Conservation (phyloP, 1,284 basidiomycete genomes). For the Rhodofomes roseus region DNA sequence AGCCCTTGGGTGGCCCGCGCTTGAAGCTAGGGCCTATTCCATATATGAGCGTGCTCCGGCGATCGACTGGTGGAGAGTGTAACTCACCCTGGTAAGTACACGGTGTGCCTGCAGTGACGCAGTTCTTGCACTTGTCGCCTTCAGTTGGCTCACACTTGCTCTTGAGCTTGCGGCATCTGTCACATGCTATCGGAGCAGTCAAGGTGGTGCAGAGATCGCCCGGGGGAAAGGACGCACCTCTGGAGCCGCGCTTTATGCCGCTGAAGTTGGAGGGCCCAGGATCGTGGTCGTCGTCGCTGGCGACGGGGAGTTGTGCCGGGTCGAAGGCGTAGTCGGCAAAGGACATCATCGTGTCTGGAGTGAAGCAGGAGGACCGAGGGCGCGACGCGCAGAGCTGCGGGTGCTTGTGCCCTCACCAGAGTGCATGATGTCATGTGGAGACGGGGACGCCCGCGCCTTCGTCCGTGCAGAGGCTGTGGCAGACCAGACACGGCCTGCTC, state of each 20-base stretch:
- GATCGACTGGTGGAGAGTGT: not conserved
- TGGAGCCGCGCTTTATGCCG: conserved; percentile 55
- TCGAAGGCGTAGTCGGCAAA: conserved; percentile 8
- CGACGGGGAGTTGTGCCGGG: conserved; percentile 7
- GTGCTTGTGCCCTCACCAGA: not conserved
- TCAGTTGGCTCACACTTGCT: conserved; percentile 75
- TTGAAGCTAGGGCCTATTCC: conserved; percentile 74
- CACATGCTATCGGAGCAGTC: conserved; percentile 51
- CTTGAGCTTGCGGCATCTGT: conserved; percentile 83
- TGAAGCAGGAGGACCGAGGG: not conserved
- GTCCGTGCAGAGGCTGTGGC: no score
- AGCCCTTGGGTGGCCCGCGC: conserved; percentile 85
- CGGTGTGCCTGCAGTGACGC: conserved; percentile 53
- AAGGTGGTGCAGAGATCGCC: not conserved
- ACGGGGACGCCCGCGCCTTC: not conserved
- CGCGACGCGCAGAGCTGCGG: not conserved
- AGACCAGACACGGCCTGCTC: no score
- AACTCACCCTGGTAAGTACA: conserved; percentile 74
- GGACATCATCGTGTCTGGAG: conserved; percentile 9
- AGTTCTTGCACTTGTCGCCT: conserved; percentile 66
- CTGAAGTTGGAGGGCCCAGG: conserved; percentile 16
- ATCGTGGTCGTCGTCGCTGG: conserved; percentile 23
- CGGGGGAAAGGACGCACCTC: conserved; percentile 39
- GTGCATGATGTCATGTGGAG: conserved; percentile 7
- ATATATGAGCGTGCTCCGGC: not conserved